Evolutionary conservation across 139 green algal species (phyloP), one percentile per base, ranked within the genome.

Genomic region (Bryopsis sp.): DNA sequence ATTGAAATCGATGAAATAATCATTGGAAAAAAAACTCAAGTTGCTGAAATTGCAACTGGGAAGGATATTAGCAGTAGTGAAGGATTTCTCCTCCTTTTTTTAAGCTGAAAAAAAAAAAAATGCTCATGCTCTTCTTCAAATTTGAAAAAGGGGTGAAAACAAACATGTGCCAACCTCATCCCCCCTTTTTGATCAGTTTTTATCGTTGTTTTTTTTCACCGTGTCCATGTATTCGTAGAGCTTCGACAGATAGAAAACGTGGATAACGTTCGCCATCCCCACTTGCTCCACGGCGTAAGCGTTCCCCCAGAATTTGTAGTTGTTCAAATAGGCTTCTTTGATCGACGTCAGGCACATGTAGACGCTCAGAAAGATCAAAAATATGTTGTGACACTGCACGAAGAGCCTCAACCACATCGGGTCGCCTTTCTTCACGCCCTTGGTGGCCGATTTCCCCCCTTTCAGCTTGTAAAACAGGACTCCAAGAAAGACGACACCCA

Each of bases 221-320:
- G 83, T 88, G 73, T 88, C 83, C 11, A 85, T 70, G 68, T 87
- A 90, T 60, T 90, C 84, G 58, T 88, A 90, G 0, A 89, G 68
- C 64, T 90, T 90, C 2, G 72, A 83, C 11, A 87, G 35, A 67
- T 82, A 90, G 76, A 90, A 90, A 11, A 88, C 73, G 34, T 81
- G 85, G 22, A 90, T 83, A 7, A 79, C 71, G 28, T 63, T 61
- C 2, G 74, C 82, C 62, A 90, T 74, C 2, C 47, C 70, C 1
- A 39, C 67, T 70, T 85, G 71, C 24, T 48, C 75, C 2, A 63
- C 24, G 6, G 73, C 59, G 67, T 79, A 84, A 1, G 48, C 62
- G 39, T 82, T 82, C 2, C 82, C 82, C 82, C 82, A 88, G 39
- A 88, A 74, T 4, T 24, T 69, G 65, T 84, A 84, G 26, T 64